These are phyloP conservation scores for Miamiensis avidus DNA, from an alignment of 169 alveolate species.

Conservation along the genomic window DNA sequence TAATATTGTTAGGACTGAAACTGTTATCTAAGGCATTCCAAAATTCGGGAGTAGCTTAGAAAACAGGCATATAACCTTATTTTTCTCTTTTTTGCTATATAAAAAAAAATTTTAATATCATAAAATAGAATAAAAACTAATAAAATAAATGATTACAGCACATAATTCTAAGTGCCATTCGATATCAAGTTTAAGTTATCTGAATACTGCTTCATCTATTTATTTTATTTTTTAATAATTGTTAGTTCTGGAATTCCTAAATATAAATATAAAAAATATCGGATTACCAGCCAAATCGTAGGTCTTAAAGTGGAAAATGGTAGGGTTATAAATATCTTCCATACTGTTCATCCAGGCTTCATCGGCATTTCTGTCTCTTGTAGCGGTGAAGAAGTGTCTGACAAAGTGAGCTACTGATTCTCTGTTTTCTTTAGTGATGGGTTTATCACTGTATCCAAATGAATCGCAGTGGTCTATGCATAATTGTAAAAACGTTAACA, in stretches of 20 bases:
- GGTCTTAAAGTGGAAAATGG: background rate
- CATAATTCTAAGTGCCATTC: conserved; percentile 2
- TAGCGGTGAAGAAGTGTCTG: background rate
- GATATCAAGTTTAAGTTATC: conserved; percentile 19
- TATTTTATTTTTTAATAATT: background rate
- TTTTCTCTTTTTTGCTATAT: conserved; percentile 17
- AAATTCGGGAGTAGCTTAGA: conserved; percentile 22
- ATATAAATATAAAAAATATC: background rate
- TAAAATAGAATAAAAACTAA: background rate
- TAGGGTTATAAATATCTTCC: conserved; percentile 14
- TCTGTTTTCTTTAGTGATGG: conserved; percentile 25
- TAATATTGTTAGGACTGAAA: conserved; percentile 21
- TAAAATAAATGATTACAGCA: conserved; percentile 12
- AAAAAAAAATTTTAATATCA: background rate
- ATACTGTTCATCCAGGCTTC: background rate
- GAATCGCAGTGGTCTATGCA: background rate
- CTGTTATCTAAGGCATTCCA: conserved; percentile 26
- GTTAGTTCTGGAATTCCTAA: background rate
- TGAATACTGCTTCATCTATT: conserved; percentile 28
- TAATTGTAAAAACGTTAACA: background rate
- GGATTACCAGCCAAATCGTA: conserved; percentile 9
- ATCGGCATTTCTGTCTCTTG: conserved; percentile 17
- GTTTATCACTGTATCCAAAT: conserved; percentile 13
- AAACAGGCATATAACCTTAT: conserved; percentile 4
- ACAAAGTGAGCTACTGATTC: conserved; percentile 25